These are phyloP conservation scores for Penicillium sp. DNA, from an alignment of 2,329 filamentous ascomycete genomes.

Conservation along the genomic window DNA sequence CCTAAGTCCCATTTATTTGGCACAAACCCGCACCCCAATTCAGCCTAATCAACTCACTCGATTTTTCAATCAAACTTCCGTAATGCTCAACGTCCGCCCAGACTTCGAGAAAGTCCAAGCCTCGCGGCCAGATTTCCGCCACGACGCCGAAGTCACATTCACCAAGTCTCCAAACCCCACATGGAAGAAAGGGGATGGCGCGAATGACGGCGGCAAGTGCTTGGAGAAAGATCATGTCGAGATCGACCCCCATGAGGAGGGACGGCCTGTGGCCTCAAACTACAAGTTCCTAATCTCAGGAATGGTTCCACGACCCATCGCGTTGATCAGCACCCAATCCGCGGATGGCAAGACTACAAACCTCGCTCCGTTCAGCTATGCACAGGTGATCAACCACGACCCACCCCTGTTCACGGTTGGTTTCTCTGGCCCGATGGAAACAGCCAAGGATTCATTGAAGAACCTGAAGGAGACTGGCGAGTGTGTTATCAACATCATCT, in stretches of 20 bases:
- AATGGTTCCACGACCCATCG: slow-evolving; percentile 79
- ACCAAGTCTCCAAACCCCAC: slow-evolving; percentile 43
- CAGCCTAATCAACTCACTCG: background rate
- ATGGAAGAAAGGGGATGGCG: slow-evolving; percentile 46
- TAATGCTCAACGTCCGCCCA: slow-evolving; percentile 26
- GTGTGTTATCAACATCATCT: slow-evolving; percentile 84
- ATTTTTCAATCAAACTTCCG: slow-evolving; percentile 22
- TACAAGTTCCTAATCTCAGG: slow-evolving; percentile 89
- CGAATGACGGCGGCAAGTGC: slow-evolving; percentile 47
- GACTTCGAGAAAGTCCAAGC: slow-evolving; percentile 44
- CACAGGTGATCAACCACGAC: slow-evolving; percentile 79
- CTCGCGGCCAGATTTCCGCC: slow-evolving; percentile 44
- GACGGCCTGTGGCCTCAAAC: slow-evolving; percentile 68
- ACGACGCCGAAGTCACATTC: slow-evolving; percentile 34
- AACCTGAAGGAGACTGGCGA: slow-evolving; percentile 72
- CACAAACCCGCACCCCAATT: background rate
- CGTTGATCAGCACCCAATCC: slow-evolving; percentile 59
- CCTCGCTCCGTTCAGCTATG: slow-evolving; percentile 84
- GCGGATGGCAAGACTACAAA: slow-evolving; percentile 68
- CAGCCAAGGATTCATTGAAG: slow-evolving; percentile 73
- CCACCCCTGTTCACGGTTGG: slow-evolving; percentile 76
- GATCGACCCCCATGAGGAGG: slow-evolving; percentile 77
- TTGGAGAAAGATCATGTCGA: slow-evolving; percentile 63
- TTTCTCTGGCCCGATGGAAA: slow-evolving; percentile 55
- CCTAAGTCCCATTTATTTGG: background rate